These are phyloP conservation scores for Boletus vermiculosoides DNA, from an alignment of 768 basidiomycete species.

Conservation along the genomic window DNA sequence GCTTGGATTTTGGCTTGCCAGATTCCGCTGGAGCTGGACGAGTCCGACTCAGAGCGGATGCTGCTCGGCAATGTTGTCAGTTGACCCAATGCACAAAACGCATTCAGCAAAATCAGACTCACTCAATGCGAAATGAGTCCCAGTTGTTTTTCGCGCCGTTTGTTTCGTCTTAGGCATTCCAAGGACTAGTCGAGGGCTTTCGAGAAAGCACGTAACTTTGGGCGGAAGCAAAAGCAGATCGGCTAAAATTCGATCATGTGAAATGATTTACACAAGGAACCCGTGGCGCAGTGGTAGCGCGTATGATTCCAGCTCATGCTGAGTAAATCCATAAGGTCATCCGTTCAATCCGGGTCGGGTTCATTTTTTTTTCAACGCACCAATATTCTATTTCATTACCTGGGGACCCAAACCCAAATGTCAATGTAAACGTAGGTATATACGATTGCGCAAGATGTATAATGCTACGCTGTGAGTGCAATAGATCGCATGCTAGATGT, in stretches of 20 bases:
- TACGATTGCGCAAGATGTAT: conserved; percentile 5
- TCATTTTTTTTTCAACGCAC: conserved; percentile 23
- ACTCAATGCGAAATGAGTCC: conserved; percentile 8
- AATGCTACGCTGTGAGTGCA: conserved; percentile 14
- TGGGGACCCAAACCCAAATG: neutral
- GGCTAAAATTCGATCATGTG: neutral
- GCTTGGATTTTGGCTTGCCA: neutral
- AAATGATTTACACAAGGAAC: conserved; percentile 4
- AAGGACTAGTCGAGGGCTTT: neutral
- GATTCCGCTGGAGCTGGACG: neutral
- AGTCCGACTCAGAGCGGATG: neutral
- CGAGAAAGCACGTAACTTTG: neutral
- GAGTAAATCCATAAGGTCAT: conserved; percentile 42
- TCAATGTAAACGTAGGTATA: conserved; percentile 11
- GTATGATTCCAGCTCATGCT: conserved; percentile 37
- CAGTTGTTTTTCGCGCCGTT: conserved; percentile 23
- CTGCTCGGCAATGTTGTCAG: neutral
- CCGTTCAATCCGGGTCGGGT: conserved; percentile 47
- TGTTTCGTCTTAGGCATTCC: conserved; percentile 13
- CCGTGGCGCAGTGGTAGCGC: conserved; percentile 42
- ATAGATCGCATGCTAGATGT: conserved; percentile 20
- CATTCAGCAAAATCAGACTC: neutral
- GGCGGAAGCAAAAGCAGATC: neutral
- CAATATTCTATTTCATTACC: neutral
- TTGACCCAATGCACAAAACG: neutral